phyloP scores from a whole-genome alignment of 306 rosid species.

The Myrica gale region DNA sequence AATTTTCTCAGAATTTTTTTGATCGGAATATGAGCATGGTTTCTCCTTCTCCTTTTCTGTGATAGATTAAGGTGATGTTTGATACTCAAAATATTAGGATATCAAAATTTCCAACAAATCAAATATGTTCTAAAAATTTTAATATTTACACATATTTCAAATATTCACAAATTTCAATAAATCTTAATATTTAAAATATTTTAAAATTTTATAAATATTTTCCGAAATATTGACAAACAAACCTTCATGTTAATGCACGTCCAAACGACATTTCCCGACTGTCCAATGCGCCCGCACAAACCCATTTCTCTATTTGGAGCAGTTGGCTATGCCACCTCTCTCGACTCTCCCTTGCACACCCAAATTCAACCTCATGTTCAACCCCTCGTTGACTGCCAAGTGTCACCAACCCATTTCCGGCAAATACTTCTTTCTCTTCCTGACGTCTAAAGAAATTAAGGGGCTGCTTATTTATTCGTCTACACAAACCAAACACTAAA shows the following conservation, averaged over 20 bases:
- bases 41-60: neutral
- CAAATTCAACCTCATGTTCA: slow-evolving; percentile 11
- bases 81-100: too few relatives aligned
- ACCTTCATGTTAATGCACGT: neutral
- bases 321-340: slow-evolving; percentile 19
- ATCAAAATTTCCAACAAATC: too few relatives aligned
- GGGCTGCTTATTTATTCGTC: slow-evolving; percentile 1
- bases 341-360: slow-evolving; percentile 1
- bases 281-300: slow-evolving; percentile 15
- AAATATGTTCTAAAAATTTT: too few relatives aligned
- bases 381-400: slow-evolving; percentile 34
- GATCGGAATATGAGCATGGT: neutral
- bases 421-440: slow-evolving; percentile 5
- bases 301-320: slow-evolving; percentile 11
- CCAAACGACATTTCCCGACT: neutral
- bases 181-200: too few relatives aligned
- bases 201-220: too few relatives aligned
- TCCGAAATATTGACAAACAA: too few relatives aligned
- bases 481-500: slow-evolving; percentile 28
- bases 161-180: too few relatives aligned
- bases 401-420: slow-evolving; percentile 34
- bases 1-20: neutral
- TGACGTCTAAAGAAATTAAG: neutral
- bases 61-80: too few relatives aligned
- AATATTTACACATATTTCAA: too few relatives aligned